Conservation (phyloP, 208 protist genomes). For the Crithidia acanthocephali region DNA sequence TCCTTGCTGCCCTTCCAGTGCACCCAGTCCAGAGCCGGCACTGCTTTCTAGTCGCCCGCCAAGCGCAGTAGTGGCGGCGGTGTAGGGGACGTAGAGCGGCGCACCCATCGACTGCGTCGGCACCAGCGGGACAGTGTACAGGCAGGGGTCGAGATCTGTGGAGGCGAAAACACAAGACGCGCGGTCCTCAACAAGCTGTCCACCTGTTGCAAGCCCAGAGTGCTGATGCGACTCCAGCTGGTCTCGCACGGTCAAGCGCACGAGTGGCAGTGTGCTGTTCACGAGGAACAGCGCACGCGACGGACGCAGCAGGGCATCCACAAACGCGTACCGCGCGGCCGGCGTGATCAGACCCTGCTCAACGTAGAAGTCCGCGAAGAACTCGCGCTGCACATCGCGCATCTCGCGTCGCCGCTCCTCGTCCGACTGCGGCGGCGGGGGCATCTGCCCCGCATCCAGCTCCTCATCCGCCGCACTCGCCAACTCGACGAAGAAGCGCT, state of each 20-base stretch:
- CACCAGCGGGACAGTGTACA: constrained; percentile 41
- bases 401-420: constrained; percentile 61
- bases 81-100: constrained; percentile 42
- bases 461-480: constrained; percentile 63
- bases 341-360: constrained; percentile 54
- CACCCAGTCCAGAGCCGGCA: neutral
- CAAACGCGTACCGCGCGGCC: constrained; percentile 47
- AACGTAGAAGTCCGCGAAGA: constrained; percentile 80
- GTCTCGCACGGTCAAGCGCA: constrained; percentile 59
- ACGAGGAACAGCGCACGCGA: constrained; percentile 51
- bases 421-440: constrained; percentile 40
- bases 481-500: constrained; percentile 70
- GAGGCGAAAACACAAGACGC: constrained; percentile 37
- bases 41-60: neutral
- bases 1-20: neutral
- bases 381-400: constrained; percentile 61
- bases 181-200: neutral
- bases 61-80: constrained; percentile 30
- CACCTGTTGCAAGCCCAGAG: neutral
- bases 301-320: constrained; percentile 63
- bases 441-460: constrained; percentile 40
- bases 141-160: constrained; percentile 37
- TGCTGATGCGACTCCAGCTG: constrained; percentile 64
- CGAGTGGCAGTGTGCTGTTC: constrained; percentile 54
- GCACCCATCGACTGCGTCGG: constrained; percentile 53